Base-by-base conservation (phyloP, 2,329 filamentous ascomycete species). In the Aspergillus sp. region DNA sequence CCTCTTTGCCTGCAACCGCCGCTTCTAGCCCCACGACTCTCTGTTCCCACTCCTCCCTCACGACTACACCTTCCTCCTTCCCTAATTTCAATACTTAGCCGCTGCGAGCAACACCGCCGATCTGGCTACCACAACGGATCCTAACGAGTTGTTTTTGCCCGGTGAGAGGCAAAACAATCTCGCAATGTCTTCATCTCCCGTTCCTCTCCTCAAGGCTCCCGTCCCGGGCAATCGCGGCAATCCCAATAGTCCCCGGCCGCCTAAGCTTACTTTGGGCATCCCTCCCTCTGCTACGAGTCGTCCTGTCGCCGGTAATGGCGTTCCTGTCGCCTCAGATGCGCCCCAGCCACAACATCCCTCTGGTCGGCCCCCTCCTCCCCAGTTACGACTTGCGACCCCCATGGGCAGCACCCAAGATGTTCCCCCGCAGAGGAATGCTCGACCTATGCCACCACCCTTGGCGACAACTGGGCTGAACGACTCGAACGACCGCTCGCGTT, bases 231-330 rank as follows among this genome's bases (percentile, higher is more conserved):
- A 80, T 63, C 83, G 86, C 66, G 82, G 82, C 62, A 82, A 81
- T 65, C 79, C 82, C 66, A 80, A 83, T 63, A 86, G 85, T 58
- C 79, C 82, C 58, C 83, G 89, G 62, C 82, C 89, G 53, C 91
- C 91, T 26, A 87, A 89, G 67, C 83, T 98, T 57, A 93, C 92
- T 44, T 85, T 98, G 56, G 90, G 93, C 45, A 98, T 98, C 57
- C 93, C 93, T 38, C 87, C 90, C 1, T 96, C 91, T 36, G 90
- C 91, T 48, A 93, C 86, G 76, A 88, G 82, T 61, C 91, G 93
- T 74, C 87, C 93, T 2, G 85, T 95, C 51, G 66, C 67, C 64
- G 81, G 80, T 64, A 74, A 81, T 68, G 76, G 68, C 13, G 75
- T 79, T 20, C 69, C 66, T 24, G 59, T 66, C 17, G 69, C 65